phyloP scores from a whole-genome alignment of 148 eudicot species.

The Diospyros kaki region DNA sequence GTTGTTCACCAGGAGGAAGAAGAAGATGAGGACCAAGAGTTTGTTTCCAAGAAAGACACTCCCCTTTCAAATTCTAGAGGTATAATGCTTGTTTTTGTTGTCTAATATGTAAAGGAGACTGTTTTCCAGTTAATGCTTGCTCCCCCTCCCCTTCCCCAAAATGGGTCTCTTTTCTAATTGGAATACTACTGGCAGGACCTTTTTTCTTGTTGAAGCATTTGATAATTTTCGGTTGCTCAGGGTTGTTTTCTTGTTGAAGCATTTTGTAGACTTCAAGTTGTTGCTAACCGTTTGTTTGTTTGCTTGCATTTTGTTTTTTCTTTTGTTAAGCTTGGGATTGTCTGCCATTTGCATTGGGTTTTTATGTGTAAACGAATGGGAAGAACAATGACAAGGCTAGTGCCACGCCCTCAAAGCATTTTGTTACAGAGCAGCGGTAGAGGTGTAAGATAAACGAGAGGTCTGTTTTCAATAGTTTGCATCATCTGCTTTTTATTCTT shows the following conservation, averaged over 20 bases:
- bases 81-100: background rate
- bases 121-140: too few relatives aligned
- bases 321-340: too few relatives aligned
- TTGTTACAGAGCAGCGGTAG: slow-evolving; percentile 91
- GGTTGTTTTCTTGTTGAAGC: background rate
- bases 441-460: slow-evolving; percentile 98
- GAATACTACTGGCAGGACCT: too few relatives aligned
- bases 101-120: too few relatives aligned
- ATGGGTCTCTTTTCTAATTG: background rate
- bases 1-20: slow-evolving; percentile 52
- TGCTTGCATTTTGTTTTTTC: too few relatives aligned
- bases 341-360: background rate
- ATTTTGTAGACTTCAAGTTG: background rate
- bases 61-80: slow-evolving; percentile 46
- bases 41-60: slow-evolving; percentile 38
- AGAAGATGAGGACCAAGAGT: slow-evolving; percentile 56
- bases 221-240: background rate
- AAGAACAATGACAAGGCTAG: slow-evolving; percentile 70
- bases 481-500: background rate
- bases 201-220: background rate
- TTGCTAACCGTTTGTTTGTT: too few relatives aligned
- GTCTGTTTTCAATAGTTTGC: slow-evolving; percentile 22
- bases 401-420: slow-evolving; percentile 80
- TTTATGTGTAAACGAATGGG: slow-evolving; percentile 40
- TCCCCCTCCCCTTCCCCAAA: too few relatives aligned